Percentiles rank a stretch among this genome's conserved stretches.
Evolutionary conservation across 306 rosid species (phyloP).

Genomic region (Cucumis melo): DNA sequence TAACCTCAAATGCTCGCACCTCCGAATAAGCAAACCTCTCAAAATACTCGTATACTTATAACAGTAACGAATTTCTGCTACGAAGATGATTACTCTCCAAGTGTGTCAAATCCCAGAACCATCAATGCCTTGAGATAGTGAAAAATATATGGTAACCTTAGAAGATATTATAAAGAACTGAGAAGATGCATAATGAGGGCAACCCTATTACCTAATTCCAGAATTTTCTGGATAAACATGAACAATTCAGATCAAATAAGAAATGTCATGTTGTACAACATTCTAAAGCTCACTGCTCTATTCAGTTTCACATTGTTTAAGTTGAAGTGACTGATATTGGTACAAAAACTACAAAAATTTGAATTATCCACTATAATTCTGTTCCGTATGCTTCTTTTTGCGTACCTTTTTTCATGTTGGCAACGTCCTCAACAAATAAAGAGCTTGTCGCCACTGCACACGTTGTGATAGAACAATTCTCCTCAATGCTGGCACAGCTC

Average conservation of each 20-base stretch:
- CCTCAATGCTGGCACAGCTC: constrained; percentile 48
- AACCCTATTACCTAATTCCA: not conserved
- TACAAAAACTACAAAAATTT: not conserved
- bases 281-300: not conserved
- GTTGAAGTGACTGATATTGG: not conserved
- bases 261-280: too few relatives aligned
- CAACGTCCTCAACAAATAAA: constrained; percentile 54
- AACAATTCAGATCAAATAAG: not conserved
- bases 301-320: not conserved
- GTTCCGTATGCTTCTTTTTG: not conserved
- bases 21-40: too few relatives aligned
- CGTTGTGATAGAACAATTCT: constrained; percentile 47
- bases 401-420: constrained; percentile 24
- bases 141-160: too few relatives aligned
- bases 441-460: constrained; percentile 66
- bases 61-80: not conserved
- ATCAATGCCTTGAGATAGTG: not conserved
- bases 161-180: not conserved
- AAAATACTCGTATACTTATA: not conserved
- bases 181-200: not conserved
- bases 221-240: not conserved
- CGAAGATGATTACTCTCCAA: not conserved
- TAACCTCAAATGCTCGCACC: too few relatives aligned
- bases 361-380: not conserved
- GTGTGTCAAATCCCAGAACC: not conserved